Evolutionary conservation across 148 eudicot species (phyloP).

Genomic region (Talinum fruticosum): DNA sequence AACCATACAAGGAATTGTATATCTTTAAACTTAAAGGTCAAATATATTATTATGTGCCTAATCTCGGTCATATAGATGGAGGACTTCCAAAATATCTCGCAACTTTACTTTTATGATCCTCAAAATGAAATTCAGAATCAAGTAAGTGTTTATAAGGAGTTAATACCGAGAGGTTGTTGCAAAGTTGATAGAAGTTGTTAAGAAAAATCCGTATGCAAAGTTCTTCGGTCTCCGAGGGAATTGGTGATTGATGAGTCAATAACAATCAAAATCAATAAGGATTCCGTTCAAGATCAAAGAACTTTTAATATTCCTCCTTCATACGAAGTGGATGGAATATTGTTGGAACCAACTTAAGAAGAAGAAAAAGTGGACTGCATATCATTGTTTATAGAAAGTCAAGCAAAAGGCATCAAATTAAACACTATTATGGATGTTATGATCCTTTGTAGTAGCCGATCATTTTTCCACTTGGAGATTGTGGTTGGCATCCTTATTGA

Average conservation of each 20-base stretch:
- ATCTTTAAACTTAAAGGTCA: slow-evolving; percentile 2
- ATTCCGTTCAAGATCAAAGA: neutral
- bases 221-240: neutral
- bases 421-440: neutral
- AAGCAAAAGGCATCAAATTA: neutral
- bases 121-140: neutral
- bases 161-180: neutral
- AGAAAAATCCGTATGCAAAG: neutral
- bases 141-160: neutral
- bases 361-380: neutral
- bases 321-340: neutral
- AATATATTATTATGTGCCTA: neutral
- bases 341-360: neutral
- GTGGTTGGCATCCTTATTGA: neutral
- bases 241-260: neutral
- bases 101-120: slow-evolving; percentile 9
- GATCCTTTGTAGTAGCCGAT: neutral
- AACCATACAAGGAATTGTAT: neutral
- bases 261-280: neutral
- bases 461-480: neutral
- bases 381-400: neutral
- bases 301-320: neutral
- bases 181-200: neutral
- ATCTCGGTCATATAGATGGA: neutral
- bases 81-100: neutral